These are phyloP conservation scores for Bullera alba DNA, from an alignment of 768 basidiomycete genomes.

Conservation along the genomic window DNA sequence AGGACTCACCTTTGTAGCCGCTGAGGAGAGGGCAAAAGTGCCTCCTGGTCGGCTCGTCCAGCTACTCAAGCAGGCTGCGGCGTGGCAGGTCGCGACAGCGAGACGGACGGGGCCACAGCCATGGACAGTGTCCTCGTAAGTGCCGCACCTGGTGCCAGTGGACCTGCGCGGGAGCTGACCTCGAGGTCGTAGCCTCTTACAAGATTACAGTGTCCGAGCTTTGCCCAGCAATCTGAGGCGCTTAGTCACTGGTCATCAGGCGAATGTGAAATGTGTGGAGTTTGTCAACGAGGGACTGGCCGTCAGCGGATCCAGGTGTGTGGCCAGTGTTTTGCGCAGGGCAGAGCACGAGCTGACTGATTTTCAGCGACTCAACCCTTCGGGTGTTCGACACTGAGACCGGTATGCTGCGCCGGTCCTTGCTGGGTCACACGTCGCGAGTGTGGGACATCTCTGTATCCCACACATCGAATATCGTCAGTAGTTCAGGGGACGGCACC, in stretches of 20 bases:
- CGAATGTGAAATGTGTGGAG: slow-evolving; percentile 40
- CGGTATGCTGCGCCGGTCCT: slow-evolving; percentile 11
- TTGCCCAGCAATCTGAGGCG: slow-evolving; percentile 21
- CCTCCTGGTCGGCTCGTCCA: slow-evolving; percentile 23
- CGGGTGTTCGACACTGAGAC: slow-evolving; percentile 28
- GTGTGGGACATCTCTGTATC: slow-evolving; percentile 35
- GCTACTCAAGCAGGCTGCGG: slow-evolving; percentile 39
- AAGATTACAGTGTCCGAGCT: slow-evolving; percentile 34
- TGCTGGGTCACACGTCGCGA: slow-evolving; percentile 37
- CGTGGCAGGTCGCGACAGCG: slow-evolving; percentile 33
- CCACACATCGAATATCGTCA: slow-evolving; percentile 11
- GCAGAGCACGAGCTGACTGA: not conserved
- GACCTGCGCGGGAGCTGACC: not conserved
- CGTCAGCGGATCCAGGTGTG: slow-evolving; percentile 39
- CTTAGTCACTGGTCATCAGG: slow-evolving; percentile 22
- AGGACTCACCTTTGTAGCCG: not conserved
- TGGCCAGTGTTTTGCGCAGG: too few species aligned
- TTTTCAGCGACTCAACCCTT: slow-evolving; percentile 36
- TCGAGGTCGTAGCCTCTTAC: slow-evolving; percentile 23
- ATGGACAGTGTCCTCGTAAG: slow-evolving; percentile 20
- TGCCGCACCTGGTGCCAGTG: not conserved
- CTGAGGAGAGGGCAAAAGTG: slow-evolving; percentile 2
- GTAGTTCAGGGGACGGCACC: slow-evolving; percentile 39
- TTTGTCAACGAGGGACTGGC: slow-evolving; percentile 23
- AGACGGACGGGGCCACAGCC: slow-evolving; percentile 5